Evolutionary conservation across 2,329 filamentous ascomycete species (phyloP), one percentile per base, ranked within the genome.

Genomic region (Hypoxylon rubiginosum): DNA sequence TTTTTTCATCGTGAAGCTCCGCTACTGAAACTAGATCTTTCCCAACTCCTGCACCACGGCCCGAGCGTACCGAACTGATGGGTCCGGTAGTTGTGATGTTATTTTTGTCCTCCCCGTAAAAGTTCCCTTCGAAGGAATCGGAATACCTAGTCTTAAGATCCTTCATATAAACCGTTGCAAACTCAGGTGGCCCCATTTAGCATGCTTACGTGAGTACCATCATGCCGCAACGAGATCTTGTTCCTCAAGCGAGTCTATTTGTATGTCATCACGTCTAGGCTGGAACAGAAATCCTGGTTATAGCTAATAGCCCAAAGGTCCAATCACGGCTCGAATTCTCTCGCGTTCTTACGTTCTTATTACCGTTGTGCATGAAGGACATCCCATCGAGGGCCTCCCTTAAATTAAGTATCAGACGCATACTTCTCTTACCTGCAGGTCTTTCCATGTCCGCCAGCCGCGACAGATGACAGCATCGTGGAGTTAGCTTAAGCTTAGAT

Each of bases 151-250:
- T 49, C 46, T 17, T n/a, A 11, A 24, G 15, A n/a, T 49, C 24
- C 46, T 17, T n/a, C 46, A n/a, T n/a, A n/a, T 13, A 28, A 6
- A 28, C 13, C 13, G 46, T 32, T 30, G 46, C 15, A n/a, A 28
- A 8, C 11, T 30, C 24, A 43, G 30, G 34, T 56, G 21, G 58
- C 51, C 39, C 28, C 26, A 62, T 48, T 46, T 57, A 41, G 30
- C 19, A 60, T 58, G 57, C 57, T 52, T 64, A 62, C 61, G 51
- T 64, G 61, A 56, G 58, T 58, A 39, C 49, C 28, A 36, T 46
- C 28, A 46, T n/a, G n/a, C 34, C 26, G 15, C 46, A 30, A 26
- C 55, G 41, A 28, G 17, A 17, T 49, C 46, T 30, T 26, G 21
- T 43, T 4, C 6, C n/a, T 43, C 4, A 19, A 19, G n/a, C n/a